Evolutionary conservation across 179 eudicot species (phyloP).

Genomic region (Spergularia azorica): DNA sequence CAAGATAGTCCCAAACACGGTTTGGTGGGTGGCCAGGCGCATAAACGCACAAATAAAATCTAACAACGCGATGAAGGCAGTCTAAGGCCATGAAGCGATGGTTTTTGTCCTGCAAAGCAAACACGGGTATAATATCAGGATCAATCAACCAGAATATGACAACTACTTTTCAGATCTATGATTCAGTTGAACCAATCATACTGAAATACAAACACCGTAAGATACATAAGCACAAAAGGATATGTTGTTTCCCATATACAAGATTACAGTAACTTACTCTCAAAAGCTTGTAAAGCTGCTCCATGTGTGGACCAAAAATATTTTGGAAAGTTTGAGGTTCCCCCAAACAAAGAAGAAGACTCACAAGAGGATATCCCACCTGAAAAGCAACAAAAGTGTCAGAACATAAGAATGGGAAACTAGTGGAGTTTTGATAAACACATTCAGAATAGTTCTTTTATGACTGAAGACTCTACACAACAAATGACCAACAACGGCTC

Average conservation of each 20-base stretch:
- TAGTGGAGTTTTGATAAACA: constrained; percentile 5
- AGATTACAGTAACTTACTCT: constrained; percentile 55
- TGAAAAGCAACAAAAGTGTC: constrained; percentile 30
- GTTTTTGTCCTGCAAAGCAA: constrained; percentile 85
- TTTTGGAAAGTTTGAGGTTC: constrained; percentile 86
- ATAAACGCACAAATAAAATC: constrained; percentile 89
- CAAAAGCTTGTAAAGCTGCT: constrained; percentile 94
- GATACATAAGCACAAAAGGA: constrained; percentile 3
- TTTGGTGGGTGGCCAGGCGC: constrained; percentile 88
- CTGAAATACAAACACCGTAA: constrained; percentile 1
- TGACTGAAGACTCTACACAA: not conserved
- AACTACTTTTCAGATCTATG: constrained; percentile 8
- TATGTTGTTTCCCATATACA: not conserved
- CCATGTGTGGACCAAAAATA: constrained; percentile 93
- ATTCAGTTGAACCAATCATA: not conserved
- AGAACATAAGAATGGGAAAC: constrained; percentile 9
- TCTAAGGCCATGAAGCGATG: constrained; percentile 98
- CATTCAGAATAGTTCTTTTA: not conserved
- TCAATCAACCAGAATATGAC: constrained; percentile 16
- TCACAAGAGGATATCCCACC: constrained; percentile 97
- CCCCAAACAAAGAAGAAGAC: constrained; percentile 97
- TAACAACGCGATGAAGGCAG: constrained; percentile 93
- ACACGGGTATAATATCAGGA: constrained; percentile 18
- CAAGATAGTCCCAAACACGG: constrained; percentile 98
- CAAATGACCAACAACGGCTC: not conserved